Evolutionary conservation across 306 rosid genomes (phyloP).

Genomic region (Quercus dentata): DNA sequence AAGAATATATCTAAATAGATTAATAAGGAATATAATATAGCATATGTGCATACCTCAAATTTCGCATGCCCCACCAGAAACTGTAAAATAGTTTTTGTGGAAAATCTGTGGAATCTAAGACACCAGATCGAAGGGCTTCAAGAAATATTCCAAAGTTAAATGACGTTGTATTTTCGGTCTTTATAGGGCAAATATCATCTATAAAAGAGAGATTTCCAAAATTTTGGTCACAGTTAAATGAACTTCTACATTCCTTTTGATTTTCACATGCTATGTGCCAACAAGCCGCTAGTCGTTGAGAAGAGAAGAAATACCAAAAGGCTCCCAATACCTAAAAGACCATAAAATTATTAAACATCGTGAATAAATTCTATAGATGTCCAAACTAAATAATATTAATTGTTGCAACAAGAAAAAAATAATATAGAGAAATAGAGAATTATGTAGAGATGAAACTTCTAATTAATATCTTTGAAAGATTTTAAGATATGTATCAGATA

Average conservation of each 20-base stretch:
- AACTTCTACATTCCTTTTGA: conserved; percentile 18
- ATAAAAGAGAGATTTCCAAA: conserved; percentile 23
- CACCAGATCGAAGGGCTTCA: conserved; percentile 83
- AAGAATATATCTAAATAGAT: too few relatives aligned
- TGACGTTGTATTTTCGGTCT: conserved; percentile 16
- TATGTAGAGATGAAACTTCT: too few relatives aligned
- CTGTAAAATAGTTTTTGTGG: conserved; percentile 75
- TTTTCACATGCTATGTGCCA: conserved; percentile 63
- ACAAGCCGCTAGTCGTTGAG: conserved; percentile 78
- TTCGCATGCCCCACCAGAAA: conserved; percentile 66
- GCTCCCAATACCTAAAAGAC: conserved; percentile 75
- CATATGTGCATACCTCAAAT: too few relatives aligned
- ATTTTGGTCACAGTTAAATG: conserved; percentile 51
- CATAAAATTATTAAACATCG: conserved; percentile 19
- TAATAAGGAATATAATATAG: too few relatives aligned
- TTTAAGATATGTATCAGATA: too few relatives aligned
- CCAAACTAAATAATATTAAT: neutral
- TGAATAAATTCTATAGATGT: conserved; percentile 17
- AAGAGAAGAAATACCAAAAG: conserved; percentile 75
- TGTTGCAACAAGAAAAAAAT: too few relatives aligned
- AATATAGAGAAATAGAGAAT: too few relatives aligned
- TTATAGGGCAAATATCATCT: conserved; percentile 63
- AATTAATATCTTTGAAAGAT: too few relatives aligned
- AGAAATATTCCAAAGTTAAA: conserved; percentile 84
- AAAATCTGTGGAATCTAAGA: conserved; percentile 71